Percentiles rank a stretch among this genome's conserved stretches.
These are phyloP conservation scores for Penicillium italicum DNA, from an alignment of 2,329 filamentous ascomycete genomes.

Conservation along the genomic window DNA sequence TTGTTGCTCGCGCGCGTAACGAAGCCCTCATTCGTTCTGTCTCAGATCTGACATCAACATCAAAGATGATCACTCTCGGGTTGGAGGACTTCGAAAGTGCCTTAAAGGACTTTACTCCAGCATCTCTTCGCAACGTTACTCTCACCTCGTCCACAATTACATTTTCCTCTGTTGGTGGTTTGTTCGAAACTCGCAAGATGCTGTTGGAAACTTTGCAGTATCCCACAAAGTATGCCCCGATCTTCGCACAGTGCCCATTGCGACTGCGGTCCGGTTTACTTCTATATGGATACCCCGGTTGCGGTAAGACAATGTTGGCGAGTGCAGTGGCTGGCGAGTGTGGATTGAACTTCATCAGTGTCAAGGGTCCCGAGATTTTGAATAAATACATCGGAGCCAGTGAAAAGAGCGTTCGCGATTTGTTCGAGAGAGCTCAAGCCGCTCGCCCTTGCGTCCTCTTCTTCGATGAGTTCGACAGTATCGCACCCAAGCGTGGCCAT, in stretches of 20 bases:
- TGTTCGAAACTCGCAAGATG: constrained; percentile 81
- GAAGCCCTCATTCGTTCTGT: constrained; percentile 89
- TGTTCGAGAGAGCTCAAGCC: constrained; percentile 86
- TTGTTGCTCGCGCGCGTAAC: constrained; percentile 82
- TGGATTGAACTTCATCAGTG: constrained; percentile 95
- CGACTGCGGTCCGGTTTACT: constrained; percentile 90
- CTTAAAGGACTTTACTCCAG: constrained; percentile 87
- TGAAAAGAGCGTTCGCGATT: constrained; percentile 90
- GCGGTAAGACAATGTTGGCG: constrained; percentile 92
- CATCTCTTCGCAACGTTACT: constrained; percentile 89
- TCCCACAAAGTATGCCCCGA: constrained; percentile 94
- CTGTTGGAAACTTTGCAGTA: constrained; percentile 94
- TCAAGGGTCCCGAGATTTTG: constrained; percentile 95
- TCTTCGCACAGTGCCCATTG: constrained; percentile 92
- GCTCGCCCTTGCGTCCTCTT: constrained; percentile 92
- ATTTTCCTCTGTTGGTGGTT: constrained; percentile 86
- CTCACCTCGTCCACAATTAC: constrained; percentile 89
- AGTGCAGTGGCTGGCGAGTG: constrained; percentile 97
- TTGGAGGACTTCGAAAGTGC: constrained; percentile 78
- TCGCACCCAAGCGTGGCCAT: constrained; percentile 93
- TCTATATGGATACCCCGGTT: constrained; percentile 91
- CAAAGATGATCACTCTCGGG: constrained; percentile 61
- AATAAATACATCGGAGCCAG: constrained; percentile 99
- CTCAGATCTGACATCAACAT: constrained; percentile 48
- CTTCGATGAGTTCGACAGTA: constrained; percentile 98